Base-by-base conservation (phyloP, 2,329 filamentous ascomycete genomes). In the Colletotrichum euphorbiae region DNA sequence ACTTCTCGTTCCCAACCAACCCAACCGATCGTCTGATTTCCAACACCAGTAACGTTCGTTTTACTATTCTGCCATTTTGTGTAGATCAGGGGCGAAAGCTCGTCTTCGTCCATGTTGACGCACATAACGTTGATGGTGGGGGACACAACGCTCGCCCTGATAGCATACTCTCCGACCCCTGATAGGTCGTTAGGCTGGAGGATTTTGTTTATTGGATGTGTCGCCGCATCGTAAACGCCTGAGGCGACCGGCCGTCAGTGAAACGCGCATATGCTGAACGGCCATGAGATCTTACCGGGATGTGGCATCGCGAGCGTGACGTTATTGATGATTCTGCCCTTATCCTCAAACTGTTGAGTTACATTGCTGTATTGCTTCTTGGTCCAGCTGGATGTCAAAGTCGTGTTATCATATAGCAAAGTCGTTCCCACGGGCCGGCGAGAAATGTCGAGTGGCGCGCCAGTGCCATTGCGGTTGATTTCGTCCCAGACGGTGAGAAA, bases 221-320 rank as follows among this genome's bases (percentile, higher is more conserved):
- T 85, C 0, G 90, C 89, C 0, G 92, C 92, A 12, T 82, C 78
- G 38, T 91, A 88, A 0, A 96, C 84, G 0, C 90, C 81, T 4
- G 33, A 48, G 28, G 2, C 7, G 8, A 58, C 9, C n/a, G 12
- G 15, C n/a, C 6, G 15, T 69, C 19, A 67, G 28, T 42, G 24
- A 31, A 17, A 13, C 15, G 15, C 11, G 11, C 9, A 24, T 9
- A 11, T 12, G 28, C 28, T 28, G 28, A 28, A 28, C 28, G 28
- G 28, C 28, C 6, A 11, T 9, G 15, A 5, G 2, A 3, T 31
- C 69, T 58, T 58, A 48, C 81, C 88, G 0, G 89, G 83, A 72
- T 96, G 93, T 0, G 93, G 93, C 85, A 94, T 90, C 0, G 91
- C 91, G 71, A 94, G 83, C 0, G 90, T 92, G 28, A 93, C 87